Conservation (phyloP, 1,139 yeast species). For the Debaryomyces singareniensis region DNA sequence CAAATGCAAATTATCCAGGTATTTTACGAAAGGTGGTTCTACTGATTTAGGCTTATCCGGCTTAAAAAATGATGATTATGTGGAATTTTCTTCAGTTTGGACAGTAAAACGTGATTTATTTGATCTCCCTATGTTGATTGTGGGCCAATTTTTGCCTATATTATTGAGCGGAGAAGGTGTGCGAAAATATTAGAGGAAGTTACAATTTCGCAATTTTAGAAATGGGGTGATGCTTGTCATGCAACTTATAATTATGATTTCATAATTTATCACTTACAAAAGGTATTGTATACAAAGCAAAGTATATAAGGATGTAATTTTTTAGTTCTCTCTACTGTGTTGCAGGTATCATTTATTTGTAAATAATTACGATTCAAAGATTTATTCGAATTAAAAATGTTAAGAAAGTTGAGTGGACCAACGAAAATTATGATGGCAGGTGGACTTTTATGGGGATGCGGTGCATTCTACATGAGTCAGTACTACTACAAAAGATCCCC, state of each 20-base stretch:
- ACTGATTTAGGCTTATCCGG: slow-evolving; percentile 3
- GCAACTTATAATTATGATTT: no score
- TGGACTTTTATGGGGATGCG: slow-evolving; percentile 29
- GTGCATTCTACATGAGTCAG: slow-evolving; percentile 30
- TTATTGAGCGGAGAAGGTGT: slow-evolving; percentile 37
- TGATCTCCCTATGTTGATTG: slow-evolving; percentile 67
- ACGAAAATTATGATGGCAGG: slow-evolving; percentile 26
- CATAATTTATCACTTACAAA: no score
- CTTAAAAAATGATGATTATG: slow-evolving; percentile 16
- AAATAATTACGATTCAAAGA: no score
- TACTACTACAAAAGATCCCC: slow-evolving; percentile 20
- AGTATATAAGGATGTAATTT: not conserved
- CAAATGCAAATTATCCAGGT: slow-evolving; percentile 36
- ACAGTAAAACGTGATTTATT: slow-evolving; percentile 78
- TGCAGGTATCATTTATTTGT: no score
- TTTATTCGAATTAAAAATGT: no score
- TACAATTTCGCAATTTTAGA: not conserved
- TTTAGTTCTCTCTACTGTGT: no score
- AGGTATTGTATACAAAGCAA: not conserved
- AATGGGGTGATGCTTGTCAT: slow-evolving; percentile 1
- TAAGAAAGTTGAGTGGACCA: slow-evolving; percentile 14
- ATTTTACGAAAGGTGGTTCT: not conserved
- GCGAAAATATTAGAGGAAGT: slow-evolving; percentile 20
- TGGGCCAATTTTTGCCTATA: slow-evolving; percentile 42
- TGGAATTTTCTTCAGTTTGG: slow-evolving; percentile 56